Base-by-base conservation (phyloP, 352 stramenopile species). In the Aphanomyces invadans region DNA sequence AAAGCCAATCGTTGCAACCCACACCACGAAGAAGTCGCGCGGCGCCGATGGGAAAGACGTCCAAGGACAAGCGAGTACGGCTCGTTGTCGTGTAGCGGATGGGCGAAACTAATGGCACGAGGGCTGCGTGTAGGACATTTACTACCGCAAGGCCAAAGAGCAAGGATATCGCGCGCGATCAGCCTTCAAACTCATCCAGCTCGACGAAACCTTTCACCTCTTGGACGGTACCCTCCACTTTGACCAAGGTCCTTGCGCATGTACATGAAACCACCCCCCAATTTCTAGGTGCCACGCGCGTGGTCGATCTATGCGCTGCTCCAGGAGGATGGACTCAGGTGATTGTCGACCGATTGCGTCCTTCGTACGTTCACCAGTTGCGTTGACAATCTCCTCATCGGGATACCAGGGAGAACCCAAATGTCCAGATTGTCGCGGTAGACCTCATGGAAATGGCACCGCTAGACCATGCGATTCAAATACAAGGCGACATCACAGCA, bases 121-220 rank as follows among this genome's bases (percentile, higher is more conserved):
- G n/a, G n/a, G 25, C 28, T 23, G 4, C 49, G 19, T 15, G 11
- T 67, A 93, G 79, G 90, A 97, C 49, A 97, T 97, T 25, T 97
- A 97, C 76, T 97, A 97, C 69, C 84, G 90, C 64, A 90, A 90
- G 63, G 90, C 90, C 25, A 97, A 97, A 73, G 84, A 97, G 65
- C 81, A 95, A 42, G 97, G 96, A 28, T 99, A 98, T 76, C 82
- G 97, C 68, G 97, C 97, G 33, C 86, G 97, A 42, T 98, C 92
- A 36, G 97, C 97, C 3, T 99, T 98, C 80, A 99, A 99, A 71
- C 76, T 99, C 21, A 71, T 99, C 11, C 97, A 99, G 71, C 78
- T 99, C 12, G 97, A 99, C 75, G 96, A 98, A 65, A 96, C 98
- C 54, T 99, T 98, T 75, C 76, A 96, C 49, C 74, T 99, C 0